Conservation (phyloP, 495 filamentous ascomycete species). For the Cairneyella variabilis region DNA sequence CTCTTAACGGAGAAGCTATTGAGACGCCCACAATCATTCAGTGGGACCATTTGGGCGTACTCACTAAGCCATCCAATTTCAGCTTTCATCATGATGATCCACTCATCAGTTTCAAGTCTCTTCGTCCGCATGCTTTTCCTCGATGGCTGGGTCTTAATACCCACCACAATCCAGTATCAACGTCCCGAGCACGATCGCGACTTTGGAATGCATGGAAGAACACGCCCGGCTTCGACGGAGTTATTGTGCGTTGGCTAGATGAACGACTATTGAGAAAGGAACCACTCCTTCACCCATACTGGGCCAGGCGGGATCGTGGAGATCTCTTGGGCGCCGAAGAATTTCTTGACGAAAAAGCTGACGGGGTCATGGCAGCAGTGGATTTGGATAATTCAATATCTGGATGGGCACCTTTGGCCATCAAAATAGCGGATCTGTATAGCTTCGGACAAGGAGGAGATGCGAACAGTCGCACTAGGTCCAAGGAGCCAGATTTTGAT, state of each 20-base stretch:
- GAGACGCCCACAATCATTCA: slow-evolving; percentile 58
- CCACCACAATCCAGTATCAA: slow-evolving; percentile 51
- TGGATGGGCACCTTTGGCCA: slow-evolving; percentile 55
- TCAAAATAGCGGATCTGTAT: slow-evolving; percentile 59
- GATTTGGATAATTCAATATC: slow-evolving; percentile 58
- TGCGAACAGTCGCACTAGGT: slow-evolving; percentile 41
- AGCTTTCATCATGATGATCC: slow-evolving; percentile 56
- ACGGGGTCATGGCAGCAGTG: slow-evolving; percentile 57
- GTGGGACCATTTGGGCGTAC: slow-evolving; percentile 50
- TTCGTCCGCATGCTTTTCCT: slow-evolving; percentile 42
- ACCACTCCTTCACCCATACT: slow-evolving; percentile 51
- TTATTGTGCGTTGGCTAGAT: slow-evolving; percentile 61
- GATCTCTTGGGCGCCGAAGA: slow-evolving; percentile 48
- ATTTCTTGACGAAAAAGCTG: slow-evolving; percentile 51
- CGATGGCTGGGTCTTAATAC: slow-evolving; percentile 44
- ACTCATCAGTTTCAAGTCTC: slow-evolving; percentile 46
- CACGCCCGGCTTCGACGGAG: slow-evolving; percentile 52
- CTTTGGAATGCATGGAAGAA: slow-evolving; percentile 65
- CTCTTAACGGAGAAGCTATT: slow-evolving; percentile 49
- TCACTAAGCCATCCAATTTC: slow-evolving; percentile 51
- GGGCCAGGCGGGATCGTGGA: slow-evolving; percentile 52
- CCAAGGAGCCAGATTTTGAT: slow-evolving; percentile 39
- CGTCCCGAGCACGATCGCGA: slow-evolving; percentile 53
- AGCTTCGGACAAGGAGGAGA: slow-evolving; percentile 64
- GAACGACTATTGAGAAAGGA: slow-evolving; percentile 56